Percentiles rank a stretch among this genome's conserved stretches.
Conservation (phyloP, 768 basidiomycete genomes). For the Chlorophyllum brunneum region DNA sequence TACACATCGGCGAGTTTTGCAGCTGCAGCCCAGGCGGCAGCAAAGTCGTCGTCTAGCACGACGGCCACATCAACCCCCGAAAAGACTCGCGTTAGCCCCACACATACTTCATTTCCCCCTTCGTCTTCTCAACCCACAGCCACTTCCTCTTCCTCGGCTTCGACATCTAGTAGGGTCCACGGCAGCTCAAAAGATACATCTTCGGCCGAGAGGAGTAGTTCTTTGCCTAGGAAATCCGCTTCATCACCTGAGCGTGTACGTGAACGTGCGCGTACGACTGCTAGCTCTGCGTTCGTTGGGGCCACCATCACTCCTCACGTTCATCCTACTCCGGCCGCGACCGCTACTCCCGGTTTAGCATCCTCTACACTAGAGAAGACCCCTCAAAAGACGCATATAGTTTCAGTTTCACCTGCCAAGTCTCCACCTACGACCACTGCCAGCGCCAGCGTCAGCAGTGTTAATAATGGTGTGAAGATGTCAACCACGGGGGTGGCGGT, state of each 20-base stretch:
- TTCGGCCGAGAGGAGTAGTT: not conserved
- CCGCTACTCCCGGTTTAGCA: no score
- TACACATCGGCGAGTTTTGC: slow-evolving; percentile 11
- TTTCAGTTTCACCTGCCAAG: not conserved
- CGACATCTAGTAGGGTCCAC: not conserved
- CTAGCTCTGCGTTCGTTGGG: not conserved
- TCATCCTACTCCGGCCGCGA: not conserved
- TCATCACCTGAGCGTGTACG: slow-evolving; percentile 1
- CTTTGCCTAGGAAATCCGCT: not conserved
- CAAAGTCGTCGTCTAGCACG: not conserved
- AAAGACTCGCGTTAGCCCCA: slow-evolving; percentile 6
- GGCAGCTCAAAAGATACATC: not conserved
- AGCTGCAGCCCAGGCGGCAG: slow-evolving; percentile 10
- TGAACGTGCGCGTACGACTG: slow-evolving; percentile 1
- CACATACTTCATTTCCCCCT: slow-evolving; percentile 2
- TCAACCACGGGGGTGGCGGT: not conserved
- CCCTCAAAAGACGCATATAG: no score
- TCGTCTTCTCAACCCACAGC: slow-evolving; percentile 5
- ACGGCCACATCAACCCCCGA: not conserved
- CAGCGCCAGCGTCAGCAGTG: not conserved
- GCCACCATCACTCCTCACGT: not conserved
- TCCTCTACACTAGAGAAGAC: no score
- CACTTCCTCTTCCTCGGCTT: not conserved
- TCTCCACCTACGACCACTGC: not conserved
- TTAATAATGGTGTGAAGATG: not conserved